Evolutionary conservation across 305 asterid species (phyloP).

Genomic region (Fraxinus nigra): DNA sequence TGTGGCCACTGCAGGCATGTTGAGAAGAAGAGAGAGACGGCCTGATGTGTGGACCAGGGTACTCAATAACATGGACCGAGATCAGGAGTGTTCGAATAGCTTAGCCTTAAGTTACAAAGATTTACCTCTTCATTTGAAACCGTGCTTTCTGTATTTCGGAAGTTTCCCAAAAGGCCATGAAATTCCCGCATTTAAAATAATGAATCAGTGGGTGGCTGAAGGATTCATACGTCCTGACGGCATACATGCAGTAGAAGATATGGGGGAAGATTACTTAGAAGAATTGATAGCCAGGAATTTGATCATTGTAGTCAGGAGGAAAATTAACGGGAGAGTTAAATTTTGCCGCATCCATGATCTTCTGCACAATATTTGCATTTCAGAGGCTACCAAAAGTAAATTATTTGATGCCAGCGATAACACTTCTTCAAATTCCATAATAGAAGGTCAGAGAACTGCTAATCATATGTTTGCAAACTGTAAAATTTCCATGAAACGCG

Average conservation of each 20-base stretch:
- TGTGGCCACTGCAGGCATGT: neutral
- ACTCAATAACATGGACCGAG: neutral
- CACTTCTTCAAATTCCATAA: neutral
- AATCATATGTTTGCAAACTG: neutral
- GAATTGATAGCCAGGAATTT: neutral
- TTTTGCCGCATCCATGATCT: conserved; percentile 2
- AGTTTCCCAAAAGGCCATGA: neutral
- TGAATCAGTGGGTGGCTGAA: neutral
- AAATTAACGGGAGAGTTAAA: neutral
- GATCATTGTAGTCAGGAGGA: neutral
- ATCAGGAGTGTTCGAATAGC: neutral
- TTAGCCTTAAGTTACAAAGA: conserved; percentile 1
- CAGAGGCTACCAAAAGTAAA: neutral
- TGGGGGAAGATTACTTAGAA: neutral
- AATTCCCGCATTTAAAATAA: neutral
- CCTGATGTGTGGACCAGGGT: neutral
- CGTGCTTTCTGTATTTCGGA: conserved; percentile 3
- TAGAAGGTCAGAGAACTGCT: neutral
- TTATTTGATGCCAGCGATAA: neutral
- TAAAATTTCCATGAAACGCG: neutral
- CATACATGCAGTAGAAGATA: neutral
- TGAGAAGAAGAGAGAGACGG: neutral
- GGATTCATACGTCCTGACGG: neutral
- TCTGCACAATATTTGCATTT: neutral
- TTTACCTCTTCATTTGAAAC: neutral